A percentile compares a stretch with the other conserved stretches of the same genome.
Conservation (phyloP, 345 rosid genomes). For the Eucalyptus virginea region DNA sequence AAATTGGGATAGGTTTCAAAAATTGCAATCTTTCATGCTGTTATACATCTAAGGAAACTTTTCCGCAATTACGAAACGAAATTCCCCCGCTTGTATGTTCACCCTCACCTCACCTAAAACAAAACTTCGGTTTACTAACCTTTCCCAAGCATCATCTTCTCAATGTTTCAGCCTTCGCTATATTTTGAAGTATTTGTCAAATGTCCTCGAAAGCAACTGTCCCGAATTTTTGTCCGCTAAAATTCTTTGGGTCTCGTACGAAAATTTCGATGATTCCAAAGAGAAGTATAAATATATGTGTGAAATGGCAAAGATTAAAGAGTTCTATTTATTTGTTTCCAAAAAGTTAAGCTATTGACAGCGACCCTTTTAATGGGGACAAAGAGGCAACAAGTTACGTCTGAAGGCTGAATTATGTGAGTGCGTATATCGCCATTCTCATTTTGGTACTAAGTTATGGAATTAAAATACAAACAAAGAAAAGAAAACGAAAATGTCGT, state of each 20-base stretch:
- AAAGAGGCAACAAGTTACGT: not conserved
- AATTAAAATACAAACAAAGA: not conserved
- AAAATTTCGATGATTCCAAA: not conserved
- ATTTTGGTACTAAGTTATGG: not conserved
- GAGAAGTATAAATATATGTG: not conserved
- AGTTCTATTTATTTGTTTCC: not conserved
- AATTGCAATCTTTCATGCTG: not conserved
- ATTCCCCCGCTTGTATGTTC: not conserved
- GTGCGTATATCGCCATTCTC: not conserved
- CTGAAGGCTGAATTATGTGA: not conserved
- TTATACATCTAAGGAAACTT: not conserved
- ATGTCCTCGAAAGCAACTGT: not conserved
- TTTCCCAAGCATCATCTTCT: not conserved
- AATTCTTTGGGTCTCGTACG: not conserved
- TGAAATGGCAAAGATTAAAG: not conserved
- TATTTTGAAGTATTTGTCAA: not conserved
- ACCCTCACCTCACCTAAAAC: not conserved
- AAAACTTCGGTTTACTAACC: too few relatives aligned
- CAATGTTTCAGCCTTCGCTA: not conserved
- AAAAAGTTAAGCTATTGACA: not conserved
- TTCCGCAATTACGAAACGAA: not conserved
- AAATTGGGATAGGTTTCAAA: not conserved
- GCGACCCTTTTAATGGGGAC: not conserved
- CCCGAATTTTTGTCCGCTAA: not conserved
- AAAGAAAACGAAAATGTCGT: not conserved